Evolutionary conservation across 2,329 filamentous ascomycete species (phyloP).

Genomic region (Neopestalotiopsis clavispora): DNA sequence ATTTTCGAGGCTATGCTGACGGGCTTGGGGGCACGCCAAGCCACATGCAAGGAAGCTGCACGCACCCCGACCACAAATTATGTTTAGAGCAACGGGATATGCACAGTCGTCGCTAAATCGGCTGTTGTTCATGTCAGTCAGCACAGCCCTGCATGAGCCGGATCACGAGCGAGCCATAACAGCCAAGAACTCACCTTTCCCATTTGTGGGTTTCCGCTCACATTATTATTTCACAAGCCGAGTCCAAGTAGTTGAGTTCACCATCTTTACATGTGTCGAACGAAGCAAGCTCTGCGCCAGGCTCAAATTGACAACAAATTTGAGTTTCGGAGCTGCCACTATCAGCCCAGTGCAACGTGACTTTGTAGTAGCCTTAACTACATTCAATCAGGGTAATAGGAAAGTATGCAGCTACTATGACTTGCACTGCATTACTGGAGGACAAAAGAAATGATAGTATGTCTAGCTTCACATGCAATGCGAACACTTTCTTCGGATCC

Average conservation of each 20-base stretch:
- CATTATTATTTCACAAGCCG: not conserved
- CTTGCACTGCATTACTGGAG: no score
- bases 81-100: not conserved
- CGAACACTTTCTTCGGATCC: no score
- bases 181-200: not conserved
- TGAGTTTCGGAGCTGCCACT: no score
- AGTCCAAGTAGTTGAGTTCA: not conserved
- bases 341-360: no score
- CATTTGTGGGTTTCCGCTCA: not conserved
- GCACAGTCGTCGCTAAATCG: not conserved
- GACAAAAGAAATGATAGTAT: no score
- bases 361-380: no score
- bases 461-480: no score
- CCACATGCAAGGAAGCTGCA: not conserved
- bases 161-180: not conserved
- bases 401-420: no score
- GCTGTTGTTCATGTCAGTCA: not conserved
- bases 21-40: not conserved
- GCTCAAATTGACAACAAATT: no score
- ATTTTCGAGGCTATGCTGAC: slow-evolving; percentile 8
- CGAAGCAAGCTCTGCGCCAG: not conserved
- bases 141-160: slow-evolving; percentile 3
- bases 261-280: not conserved
- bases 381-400: no score
- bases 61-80: not conserved